Conservation (phyloP, 306 rosid genomes). For the Delonix regia region DNA sequence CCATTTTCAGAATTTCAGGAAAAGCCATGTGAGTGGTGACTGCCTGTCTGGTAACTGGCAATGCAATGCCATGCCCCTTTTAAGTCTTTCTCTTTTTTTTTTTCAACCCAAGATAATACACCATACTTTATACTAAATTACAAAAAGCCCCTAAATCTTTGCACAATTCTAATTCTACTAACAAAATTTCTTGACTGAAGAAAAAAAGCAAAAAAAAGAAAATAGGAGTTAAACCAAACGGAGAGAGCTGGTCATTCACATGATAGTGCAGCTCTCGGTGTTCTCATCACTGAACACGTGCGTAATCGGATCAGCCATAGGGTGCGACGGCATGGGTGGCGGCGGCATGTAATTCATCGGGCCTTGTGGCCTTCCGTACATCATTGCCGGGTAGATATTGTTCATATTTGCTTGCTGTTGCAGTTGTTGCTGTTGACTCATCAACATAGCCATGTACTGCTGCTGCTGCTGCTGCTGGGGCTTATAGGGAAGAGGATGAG, state of each 20-base stretch:
- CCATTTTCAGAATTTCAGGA: not conserved
- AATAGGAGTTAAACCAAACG: slow-evolving; percentile 10
- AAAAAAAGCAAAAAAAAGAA: slow-evolving; percentile 24
- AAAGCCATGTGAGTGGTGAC: not conserved
- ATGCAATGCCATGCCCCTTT: not conserved
- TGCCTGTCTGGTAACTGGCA: not conserved
- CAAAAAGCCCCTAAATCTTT: not conserved
- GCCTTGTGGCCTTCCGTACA: slow-evolving; percentile 52
- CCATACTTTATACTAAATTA: not conserved
- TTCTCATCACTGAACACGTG: slow-evolving; percentile 89
- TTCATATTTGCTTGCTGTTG: slow-evolving; percentile 38
- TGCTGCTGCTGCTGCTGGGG: slow-evolving; percentile 61
- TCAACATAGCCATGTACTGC: slow-evolving; percentile 90
- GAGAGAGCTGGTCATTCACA: slow-evolving; percentile 52
- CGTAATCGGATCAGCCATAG: slow-evolving; percentile 59
- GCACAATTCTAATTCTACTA: not conserved
- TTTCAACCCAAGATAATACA: not conserved
- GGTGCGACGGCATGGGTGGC: slow-evolving; percentile 56
- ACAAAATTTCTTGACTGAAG: slow-evolving; percentile 34
- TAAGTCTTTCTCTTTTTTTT: too few relatives aligned
- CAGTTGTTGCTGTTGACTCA: slow-evolving; percentile 64
- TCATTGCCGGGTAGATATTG: slow-evolving; percentile 62
- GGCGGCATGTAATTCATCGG: slow-evolving; percentile 47
- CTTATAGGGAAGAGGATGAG: slow-evolving; percentile 48
- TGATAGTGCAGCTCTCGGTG: slow-evolving; percentile 77